phyloP scores from a whole-genome alignment of 2,329 filamentous ascomycete species.

The Ciborinia camelliae region DNA sequence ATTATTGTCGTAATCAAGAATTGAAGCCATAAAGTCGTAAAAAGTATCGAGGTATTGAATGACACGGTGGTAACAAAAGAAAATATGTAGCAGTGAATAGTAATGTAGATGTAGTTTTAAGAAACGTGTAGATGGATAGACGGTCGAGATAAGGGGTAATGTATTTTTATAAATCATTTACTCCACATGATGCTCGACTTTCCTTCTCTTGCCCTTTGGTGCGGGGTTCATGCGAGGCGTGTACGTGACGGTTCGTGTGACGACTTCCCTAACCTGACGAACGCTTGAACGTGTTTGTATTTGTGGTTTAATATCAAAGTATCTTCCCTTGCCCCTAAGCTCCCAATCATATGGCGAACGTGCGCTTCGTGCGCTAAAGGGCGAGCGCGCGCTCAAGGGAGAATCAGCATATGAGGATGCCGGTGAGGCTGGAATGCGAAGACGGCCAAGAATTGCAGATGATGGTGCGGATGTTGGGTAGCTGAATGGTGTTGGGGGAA shows the following conservation, averaged over 20 bases:
- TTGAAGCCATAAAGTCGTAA: constrained; percentile 33
- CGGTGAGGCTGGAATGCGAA: constrained; percentile 77
- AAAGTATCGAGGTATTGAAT: constrained; percentile 17
- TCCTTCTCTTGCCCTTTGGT: constrained; percentile 89
- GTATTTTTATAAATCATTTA: constrained; percentile 32
- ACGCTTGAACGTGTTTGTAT: constrained; percentile 59
- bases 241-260: constrained; percentile 92
- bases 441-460: constrained; percentile 54
- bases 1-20: constrained; percentile 32
- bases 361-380: constrained; percentile 63
- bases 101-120: constrained; percentile 14
- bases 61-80: constrained; percentile 9
- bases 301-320: constrained; percentile 55
- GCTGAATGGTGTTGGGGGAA: constrained; percentile 53
- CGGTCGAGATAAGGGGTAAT: not conserved
- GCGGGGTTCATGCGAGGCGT: constrained; percentile 83
- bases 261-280: constrained; percentile 78
- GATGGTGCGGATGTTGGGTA: constrained; percentile 58
- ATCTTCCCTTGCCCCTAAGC: constrained; percentile 62
- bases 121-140: not conserved
- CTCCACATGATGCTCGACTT: constrained; percentile 46
- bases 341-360: constrained; percentile 79
- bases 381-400: constrained; percentile 56
- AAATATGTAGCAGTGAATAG: constrained; percentile 9
- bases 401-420: constrained; percentile 65